Base-by-base conservation (phyloP, 345 rosid species). In the Pistacia integerrima region DNA sequence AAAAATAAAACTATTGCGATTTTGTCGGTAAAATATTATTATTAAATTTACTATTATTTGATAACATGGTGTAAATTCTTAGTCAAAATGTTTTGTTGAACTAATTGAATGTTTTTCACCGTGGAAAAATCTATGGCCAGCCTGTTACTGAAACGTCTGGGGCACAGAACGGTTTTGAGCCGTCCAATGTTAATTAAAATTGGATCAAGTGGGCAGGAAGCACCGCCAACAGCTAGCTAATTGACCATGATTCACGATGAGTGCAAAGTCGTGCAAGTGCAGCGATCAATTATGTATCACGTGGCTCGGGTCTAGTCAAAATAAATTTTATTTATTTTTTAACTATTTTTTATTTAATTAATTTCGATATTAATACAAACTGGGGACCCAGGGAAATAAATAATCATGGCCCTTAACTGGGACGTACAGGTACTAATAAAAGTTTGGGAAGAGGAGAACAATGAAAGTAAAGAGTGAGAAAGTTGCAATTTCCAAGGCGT, bases 401-500 rank as follows among this genome's bases (percentile, higher is more conserved):
- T 38, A 38, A 0, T 38, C 4, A 6, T 38, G 4, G 33, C 33
- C 33, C 33, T 30, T 30, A 30, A 30, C 33, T 30, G 33, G 41
- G 41, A 4, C 41, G 41, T 38, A 4, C 41, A 38, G 41, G 41
- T 4, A 38, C 7, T 38, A 30, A 30, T 30, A 30, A 46, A 4
- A 5, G 51, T 46, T 13, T 13, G 22, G 41, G 63, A 16, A 38
- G 46, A 35, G 46, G 33, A 17, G 5, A 35, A 35, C 18, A 36
- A 10, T 8, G 1, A 35, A 3, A 11, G 20, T 8, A 38, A 30
- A 59, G 36, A 46, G 38, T 20, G 38, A 6, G 33, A 14, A 5
- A 28, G 54, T 49, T 63, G 22, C 82, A 76, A 79, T 84, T 78
- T 73, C 87, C 82, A 51, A 76, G 72, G 74, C 81, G 36, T 4